Evolutionary conservation across 2,329 filamentous ascomycete genomes (phyloP).

Genomic region (Stagonosporopsis cucurbitacearum): DNA sequence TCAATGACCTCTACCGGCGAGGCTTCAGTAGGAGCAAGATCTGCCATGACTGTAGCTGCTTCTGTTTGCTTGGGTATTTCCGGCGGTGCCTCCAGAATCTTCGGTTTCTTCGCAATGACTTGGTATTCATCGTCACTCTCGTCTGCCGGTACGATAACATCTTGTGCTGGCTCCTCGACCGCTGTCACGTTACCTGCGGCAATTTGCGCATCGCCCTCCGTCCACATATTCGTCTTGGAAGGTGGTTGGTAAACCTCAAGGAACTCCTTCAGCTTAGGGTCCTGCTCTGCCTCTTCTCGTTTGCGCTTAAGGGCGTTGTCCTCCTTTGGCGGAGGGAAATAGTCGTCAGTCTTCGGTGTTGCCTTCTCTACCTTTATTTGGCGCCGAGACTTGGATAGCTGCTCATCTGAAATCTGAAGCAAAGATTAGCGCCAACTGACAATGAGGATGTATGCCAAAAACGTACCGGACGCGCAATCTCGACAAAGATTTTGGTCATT

Average conservation of each 20-base stretch:
- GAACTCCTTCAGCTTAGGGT: slow-evolving; percentile 86
- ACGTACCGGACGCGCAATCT: slow-evolving; percentile 81
- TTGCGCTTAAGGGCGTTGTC: slow-evolving; percentile 69
- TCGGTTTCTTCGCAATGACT: slow-evolving; percentile 59
- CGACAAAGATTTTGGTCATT: slow-evolving; percentile 92
- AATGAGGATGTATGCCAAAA: background rate
- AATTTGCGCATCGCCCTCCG: slow-evolving; percentile 57
- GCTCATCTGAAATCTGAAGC: slow-evolving; percentile 42
- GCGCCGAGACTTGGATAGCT: slow-evolving; percentile 44
- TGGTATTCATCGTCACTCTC: slow-evolving; percentile 82
- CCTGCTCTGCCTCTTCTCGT: slow-evolving; percentile 62
- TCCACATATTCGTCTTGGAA: slow-evolving; percentile 69
- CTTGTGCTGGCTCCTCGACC: slow-evolving; percentile 24
- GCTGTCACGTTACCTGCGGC: slow-evolving; percentile 21
- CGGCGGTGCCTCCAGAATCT: slow-evolving; percentile 27
- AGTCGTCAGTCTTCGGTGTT: slow-evolving; percentile 32
- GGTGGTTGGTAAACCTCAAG: slow-evolving; percentile 78
- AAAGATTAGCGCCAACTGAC: slow-evolving; percentile 34
- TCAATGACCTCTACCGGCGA: slow-evolving; percentile 20
- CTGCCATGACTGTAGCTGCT: background rate
- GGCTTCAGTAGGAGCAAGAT: background rate
- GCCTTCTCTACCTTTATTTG: slow-evolving; percentile 39
- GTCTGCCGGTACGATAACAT: slow-evolving; percentile 43
- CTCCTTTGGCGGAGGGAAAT: slow-evolving; percentile 33
- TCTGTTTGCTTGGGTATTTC: slow-evolving; percentile 13